A percentile compares a stretch with the other conserved stretches of the same genome.
phyloP scores from a whole-genome alignment of 768 basidiomycete genomes.

The Tylopilus subfusipes region DNA sequence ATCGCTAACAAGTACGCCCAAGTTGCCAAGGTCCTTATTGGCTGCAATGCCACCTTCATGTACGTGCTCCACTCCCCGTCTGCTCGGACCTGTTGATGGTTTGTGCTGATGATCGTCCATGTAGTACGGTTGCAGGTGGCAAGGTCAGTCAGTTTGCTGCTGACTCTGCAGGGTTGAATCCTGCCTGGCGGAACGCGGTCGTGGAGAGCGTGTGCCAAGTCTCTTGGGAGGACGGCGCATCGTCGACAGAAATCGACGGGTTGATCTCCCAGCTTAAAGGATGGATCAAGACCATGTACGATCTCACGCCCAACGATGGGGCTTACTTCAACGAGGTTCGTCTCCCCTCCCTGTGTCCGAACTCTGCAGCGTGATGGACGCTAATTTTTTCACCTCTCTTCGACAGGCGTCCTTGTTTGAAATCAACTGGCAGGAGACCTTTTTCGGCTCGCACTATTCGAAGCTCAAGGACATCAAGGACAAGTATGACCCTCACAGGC shows the following conservation, averaged over 20 bases:
- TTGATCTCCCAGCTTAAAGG: conserved; percentile 11
- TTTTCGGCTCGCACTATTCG: conserved; percentile 45
- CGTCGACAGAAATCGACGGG: conserved; percentile 12
- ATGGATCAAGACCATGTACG: conserved; percentile 28
- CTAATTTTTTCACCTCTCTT: neutral
- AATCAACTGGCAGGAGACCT: conserved; percentile 37
- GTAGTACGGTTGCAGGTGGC: conserved; percentile 43
- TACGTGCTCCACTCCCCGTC: neutral
- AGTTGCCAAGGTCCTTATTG: conserved; percentile 2
- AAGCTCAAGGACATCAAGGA: conserved; percentile 41
- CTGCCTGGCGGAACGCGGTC: conserved; percentile 41
- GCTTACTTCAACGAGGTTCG: conserved; percentile 50
- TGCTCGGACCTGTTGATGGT: neutral
- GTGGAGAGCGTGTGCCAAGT: conserved; percentile 26
- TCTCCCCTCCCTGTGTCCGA: neutral
- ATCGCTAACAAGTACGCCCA: neutral
- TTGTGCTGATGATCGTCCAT: no score
- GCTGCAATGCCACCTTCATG: conserved; percentile 5
- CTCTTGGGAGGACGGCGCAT: conserved; percentile 22
- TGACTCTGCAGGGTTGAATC: conserved; percentile 19
- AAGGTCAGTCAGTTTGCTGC: conserved; percentile 37
- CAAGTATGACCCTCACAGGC: conserved; percentile 9
- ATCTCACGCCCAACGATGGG: conserved; percentile 32
- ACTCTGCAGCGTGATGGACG: no score
- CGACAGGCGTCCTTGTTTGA: conserved; percentile 42